Base-by-base conservation (phyloP, 2,329 filamentous ascomycete species). In the Phyllosticta citriasiana region DNA sequence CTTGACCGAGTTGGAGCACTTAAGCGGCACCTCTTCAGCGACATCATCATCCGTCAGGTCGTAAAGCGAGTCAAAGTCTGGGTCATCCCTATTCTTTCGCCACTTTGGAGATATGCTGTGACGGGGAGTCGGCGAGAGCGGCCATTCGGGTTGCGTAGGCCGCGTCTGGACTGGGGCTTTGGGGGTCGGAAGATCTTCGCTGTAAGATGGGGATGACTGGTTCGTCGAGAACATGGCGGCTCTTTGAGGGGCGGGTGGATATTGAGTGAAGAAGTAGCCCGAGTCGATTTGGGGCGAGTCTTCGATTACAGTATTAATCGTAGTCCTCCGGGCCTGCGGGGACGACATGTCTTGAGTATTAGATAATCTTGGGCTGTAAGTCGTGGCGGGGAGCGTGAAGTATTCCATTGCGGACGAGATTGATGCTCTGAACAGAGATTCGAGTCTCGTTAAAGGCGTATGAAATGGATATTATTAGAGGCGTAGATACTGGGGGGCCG, bases 41-140 rank as follows among this genome's bases (percentile, higher is more conserved):
- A 96, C 91, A 60, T 91, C 71, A 19, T 62, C 85, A 66, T 95
- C 91, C 16, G 89, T 91, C 52, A 90, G 82, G 73, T 94, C 89
- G 73, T 96, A 96, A 56, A 96, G 78, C 68, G 95, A 90, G 73
- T 96, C 89, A 68, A 93, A 93, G 65, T 90, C 87, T 66, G 84
- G 89, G 64, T 81, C 81, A 67, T 84, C 83, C 66, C 87, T 87
- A 71, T 82, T 78, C 67, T 84, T 79, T 63, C 74, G 86, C 88
- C 87, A 86, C 64, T 82, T 80, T 84, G 51, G 79, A 22, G 84
- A 82, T 58, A 84, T 85, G 40, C 85, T 81, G 61, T 85, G 78
- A 69, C 83, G 80, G 55, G 84, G 27, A 1, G 51, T 25, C 6
- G 54, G 55, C 6, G 55, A 50, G n/a, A 62, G 50, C 16, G 59